Evolutionary conservation across 148 eudicot species (phyloP).

Genomic region (Diospyros kaki): DNA sequence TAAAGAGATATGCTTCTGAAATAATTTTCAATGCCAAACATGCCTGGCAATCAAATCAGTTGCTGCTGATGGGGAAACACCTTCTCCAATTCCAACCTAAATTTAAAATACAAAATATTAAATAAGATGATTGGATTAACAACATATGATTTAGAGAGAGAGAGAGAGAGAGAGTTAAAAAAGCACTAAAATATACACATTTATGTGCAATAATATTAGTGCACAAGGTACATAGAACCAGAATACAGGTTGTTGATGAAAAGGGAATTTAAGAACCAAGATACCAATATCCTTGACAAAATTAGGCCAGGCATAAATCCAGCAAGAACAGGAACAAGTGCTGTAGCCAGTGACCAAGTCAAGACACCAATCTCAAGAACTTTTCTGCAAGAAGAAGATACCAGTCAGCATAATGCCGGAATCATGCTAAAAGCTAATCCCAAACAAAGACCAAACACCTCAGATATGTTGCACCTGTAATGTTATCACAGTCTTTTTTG

Average conservation of each 20-base stretch:
- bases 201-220: neutral
- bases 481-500: neutral
- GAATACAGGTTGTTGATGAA: neutral
- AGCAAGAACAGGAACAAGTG: constrained; percentile 80
- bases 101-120: constrained; percentile 15
- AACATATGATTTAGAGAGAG: no score
- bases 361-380: constrained; percentile 87
- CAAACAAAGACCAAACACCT: neutral
- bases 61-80: constrained; percentile 99
- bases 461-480: neutral
- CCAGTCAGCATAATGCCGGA: neutral
- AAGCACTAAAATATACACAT: no score
- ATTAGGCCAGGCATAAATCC: constrained; percentile 93
- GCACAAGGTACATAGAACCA: neutral
- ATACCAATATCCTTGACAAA: constrained; percentile 84
- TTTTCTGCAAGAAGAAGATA: constrained; percentile 50
- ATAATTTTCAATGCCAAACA: constrained; percentile 25
- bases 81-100: constrained; percentile 99
- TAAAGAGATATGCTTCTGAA: constrained; percentile 23
- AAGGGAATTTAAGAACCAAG: neutral
- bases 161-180: no score
- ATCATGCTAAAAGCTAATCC: neutral
- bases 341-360: constrained; percentile 92
- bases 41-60: constrained; percentile 99
- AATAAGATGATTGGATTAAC: constrained; percentile 14